Evolutionary conservation across 2,329 filamentous ascomycete genomes (phyloP).

Genomic region (Alternaria sp.): DNA sequence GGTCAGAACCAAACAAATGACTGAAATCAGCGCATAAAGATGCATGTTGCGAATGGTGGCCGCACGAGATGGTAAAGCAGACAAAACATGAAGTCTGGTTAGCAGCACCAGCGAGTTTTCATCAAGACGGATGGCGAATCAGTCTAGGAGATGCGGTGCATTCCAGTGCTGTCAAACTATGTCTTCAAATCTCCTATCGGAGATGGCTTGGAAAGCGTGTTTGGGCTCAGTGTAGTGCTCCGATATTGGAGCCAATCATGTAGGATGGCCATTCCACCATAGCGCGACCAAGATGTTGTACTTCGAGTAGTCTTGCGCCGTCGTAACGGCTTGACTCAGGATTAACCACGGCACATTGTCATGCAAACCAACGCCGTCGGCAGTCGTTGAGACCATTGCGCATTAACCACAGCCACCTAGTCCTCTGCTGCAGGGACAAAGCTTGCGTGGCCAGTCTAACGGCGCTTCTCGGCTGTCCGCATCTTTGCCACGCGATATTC

Average conservation of each 20-base stretch:
- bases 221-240: constrained; percentile 2
- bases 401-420: not conserved
- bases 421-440: not conserved
- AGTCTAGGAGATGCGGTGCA: not conserved
- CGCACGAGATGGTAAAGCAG: not conserved
- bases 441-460: not conserved
- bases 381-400: not conserved
- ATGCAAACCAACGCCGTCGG: not conserved
- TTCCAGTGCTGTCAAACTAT: constrained; percentile 1
- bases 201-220: not conserved
- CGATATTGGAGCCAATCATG: not conserved
- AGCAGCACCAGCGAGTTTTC: not conserved
- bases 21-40: not conserved
- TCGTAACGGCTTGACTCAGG: constrained; percentile 2
- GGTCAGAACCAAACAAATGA: constrained; percentile 5
- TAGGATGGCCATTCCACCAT: not conserved
- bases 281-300: not conserved
- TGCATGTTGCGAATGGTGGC: constrained; percentile 7
- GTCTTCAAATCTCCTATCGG: not conserved
- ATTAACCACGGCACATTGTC: not conserved
- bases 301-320: not conserved
- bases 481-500: not conserved
- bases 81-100: not conserved
- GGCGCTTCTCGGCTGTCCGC: not conserved
- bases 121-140: not conserved